Evolutionary conservation across 768 basidiomycete genomes (phyloP).

Genomic region (Xanthoconium stramineum): DNA sequence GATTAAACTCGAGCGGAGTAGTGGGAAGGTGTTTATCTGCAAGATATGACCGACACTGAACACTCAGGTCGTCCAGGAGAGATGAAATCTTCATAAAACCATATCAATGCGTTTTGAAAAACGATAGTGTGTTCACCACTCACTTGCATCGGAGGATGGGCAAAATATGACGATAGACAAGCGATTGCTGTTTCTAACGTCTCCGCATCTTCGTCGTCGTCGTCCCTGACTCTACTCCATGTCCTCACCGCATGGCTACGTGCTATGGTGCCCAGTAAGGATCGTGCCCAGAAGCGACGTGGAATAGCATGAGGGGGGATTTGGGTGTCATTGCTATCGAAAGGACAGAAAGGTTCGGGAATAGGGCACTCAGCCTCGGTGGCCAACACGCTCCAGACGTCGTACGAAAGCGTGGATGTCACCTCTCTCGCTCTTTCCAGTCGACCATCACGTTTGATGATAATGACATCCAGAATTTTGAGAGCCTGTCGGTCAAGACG

Average conservation of each 20-base stretch:
- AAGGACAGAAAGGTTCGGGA: constrained; percentile 28
- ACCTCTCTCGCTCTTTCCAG: constrained; percentile 38
- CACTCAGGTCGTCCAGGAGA: constrained; percentile 39
- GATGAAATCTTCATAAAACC: constrained; percentile 35
- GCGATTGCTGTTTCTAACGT: constrained; percentile 46
- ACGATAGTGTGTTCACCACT: constrained; percentile 7
- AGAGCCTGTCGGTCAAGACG: constrained; percentile 43
- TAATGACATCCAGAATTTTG: constrained; percentile 40
- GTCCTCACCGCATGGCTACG: constrained; percentile 37
- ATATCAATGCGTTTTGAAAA: not conserved
- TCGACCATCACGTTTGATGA: constrained; percentile 36
- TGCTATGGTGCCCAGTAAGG: constrained; percentile 43
- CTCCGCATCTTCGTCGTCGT: constrained; percentile 7
- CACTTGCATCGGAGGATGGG: constrained; percentile 42
- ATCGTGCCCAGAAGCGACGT: constrained; percentile 49
- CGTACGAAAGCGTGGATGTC: constrained; percentile 41
- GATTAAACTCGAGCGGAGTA: constrained; percentile 30
- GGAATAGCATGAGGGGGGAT: constrained; percentile 35
- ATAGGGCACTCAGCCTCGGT: constrained; percentile 36
- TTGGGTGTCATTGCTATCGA: constrained; percentile 10
- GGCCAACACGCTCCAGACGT: constrained; percentile 54
- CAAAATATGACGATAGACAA: constrained; percentile 53
- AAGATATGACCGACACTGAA: constrained; percentile 40
- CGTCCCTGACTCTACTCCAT: constrained; percentile 32
- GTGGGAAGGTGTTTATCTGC: constrained; percentile 24